Base-by-base conservation (phyloP, 805 yeast species). In the Wickerhamomyces sydowiorum region DNA sequence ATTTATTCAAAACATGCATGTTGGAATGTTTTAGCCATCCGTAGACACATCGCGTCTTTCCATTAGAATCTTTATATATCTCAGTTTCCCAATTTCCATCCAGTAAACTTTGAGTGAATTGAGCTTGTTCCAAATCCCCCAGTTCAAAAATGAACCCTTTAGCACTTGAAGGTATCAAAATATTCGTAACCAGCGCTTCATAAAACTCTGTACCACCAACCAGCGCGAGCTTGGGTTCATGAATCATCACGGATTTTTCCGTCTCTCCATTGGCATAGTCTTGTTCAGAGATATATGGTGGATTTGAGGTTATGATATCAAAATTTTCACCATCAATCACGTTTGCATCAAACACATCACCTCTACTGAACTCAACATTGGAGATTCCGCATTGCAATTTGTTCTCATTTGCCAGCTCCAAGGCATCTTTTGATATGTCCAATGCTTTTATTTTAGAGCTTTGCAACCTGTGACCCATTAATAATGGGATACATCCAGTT, bases 151-250 rank as follows among this genome's bases (percentile, higher is more conserved):
- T 76, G 51, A 88, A 82, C 1, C 73, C 84, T 5, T 64, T 43
- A 4, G 86, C 76, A 0, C 63, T 46, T 3, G 68, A 49, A 1
- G 64, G 66, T 0, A 56, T 17, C 1, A 76, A 62, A 45, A 84
- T 65, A 17, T 64, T 67, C 2, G 61, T 49, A 1, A 81, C 54
- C 28, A 91, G 64, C 1, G 79, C 76, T 2, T 62, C 53, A 60
- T 83, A 90, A 54, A 87, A 86, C 51, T 85, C 90, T 4, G 71
- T 48, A 41, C 82, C 80, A 0, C 96, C 98, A 2, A 85, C 61
- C n/a, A 91, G 66, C 0, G 98, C 98, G 15, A 76, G 56, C 21
- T 57, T 52, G 0, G 99, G 98, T 62, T 91, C 99, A 59, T 73
- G 82, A 12, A 61, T 31, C 31, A 73, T 64, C 0, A 91, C 98